Evolutionary conservation across 2,329 filamentous ascomycete species (phyloP), one percentile per base, ranked within the genome.

Genomic region (Penicillium sp.): DNA sequence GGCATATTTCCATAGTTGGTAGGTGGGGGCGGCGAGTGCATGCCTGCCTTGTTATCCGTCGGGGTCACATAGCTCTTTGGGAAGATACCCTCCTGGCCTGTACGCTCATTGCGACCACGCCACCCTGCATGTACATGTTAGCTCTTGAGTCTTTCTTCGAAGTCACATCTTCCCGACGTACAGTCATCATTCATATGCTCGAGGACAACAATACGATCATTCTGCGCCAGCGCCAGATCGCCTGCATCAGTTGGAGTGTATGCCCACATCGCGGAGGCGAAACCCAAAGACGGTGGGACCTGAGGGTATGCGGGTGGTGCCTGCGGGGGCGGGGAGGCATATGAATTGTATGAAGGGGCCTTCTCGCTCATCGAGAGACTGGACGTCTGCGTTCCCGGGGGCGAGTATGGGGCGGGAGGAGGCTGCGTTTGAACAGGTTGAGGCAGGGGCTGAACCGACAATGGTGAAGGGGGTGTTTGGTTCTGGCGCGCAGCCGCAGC

Each of bases 121-220:
- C 94, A 82, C 80, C 80, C 80, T 82, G 59, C 33, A 64, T 53
- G 58, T 26, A 24, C 57, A 50, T 44, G 59, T 72, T 63, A 73
- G 64, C 47, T 49, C 37, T 13, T 22, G 22, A 26, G 19, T 33
- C 19, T 24, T 24, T 42, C 58, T 24, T 33, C 19, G 7, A 4
- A 26, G 22, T 12, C 12, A 4, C 24, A 24, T 12, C 10, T 50
- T 26, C 26, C 28, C 15, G 13, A 71, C 80, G 45, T 79, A 82
- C 94, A 98, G 79, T 98, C 93, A 65, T 89, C 88, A 79, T 98
- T 98, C 90, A 97, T 95, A 82, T 96, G 93, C 80, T 97, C 92
- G 68, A 88, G 86, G 24, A 98, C 91, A 62, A 87, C 85, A 69
- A 98, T 84, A 66, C 85, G 84, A 80, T 98, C 94, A 74, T 93